phyloP scores from a whole-genome alignment of 306 rosid genomes.

The Fragaria vesca region DNA sequence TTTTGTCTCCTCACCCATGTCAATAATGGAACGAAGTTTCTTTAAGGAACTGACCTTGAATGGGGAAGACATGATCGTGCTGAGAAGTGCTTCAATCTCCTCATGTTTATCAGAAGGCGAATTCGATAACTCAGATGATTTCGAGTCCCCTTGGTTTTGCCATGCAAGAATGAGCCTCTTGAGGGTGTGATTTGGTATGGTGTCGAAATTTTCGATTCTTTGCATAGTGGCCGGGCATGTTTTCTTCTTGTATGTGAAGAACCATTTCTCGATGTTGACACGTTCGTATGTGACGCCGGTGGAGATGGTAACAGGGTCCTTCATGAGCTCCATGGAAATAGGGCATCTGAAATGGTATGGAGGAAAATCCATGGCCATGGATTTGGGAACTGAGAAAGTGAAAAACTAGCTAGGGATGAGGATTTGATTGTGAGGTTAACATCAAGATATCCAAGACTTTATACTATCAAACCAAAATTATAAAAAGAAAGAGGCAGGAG shows the following conservation, averaged over 20 bases:
- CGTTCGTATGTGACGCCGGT: conserved; percentile 61
- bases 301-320: conserved; percentile 46
- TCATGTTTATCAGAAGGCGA: background rate
- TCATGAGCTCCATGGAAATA: conserved; percentile 54
- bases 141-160: conserved; percentile 19
- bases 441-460: background rate
- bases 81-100: conserved; percentile 31
- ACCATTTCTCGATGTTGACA: conserved; percentile 48
- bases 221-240: conserved; percentile 64
- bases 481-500: conserved; percentile 9
- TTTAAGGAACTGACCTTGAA: conserved; percentile 48
- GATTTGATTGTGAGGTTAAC: conserved; percentile 2
- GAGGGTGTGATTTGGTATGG: conserved; percentile 53
- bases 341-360: conserved; percentile 50
- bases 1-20: conserved; percentile 15
- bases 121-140: background rate
- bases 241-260: conserved; percentile 47
- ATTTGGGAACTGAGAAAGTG: background rate
- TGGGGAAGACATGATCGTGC: conserved; percentile 45
- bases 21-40: conserved; percentile 44
- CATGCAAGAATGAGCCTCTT: conserved; percentile 49
- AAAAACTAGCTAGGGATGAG: background rate
- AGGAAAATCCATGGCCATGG: conserved; percentile 35
- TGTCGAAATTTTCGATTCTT: conserved; percentile 19
- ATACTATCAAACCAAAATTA: background rate